Base-by-base conservation (phyloP, 2,329 filamentous ascomycete genomes). In the Lecanosticta acicola region DNA sequence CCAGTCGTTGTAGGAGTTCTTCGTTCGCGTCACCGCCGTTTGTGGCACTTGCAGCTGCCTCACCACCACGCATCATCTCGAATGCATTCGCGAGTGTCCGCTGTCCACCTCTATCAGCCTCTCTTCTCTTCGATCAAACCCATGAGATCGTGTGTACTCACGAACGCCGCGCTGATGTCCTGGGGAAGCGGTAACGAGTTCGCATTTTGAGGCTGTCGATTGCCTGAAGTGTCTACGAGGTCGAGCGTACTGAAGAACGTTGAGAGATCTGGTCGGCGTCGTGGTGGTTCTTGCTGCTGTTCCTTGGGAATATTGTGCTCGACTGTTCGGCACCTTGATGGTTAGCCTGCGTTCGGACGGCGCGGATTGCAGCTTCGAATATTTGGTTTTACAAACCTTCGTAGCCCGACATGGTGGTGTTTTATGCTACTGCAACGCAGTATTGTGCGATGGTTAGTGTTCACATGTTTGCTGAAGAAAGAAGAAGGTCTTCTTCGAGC, bases 241-340 rank as follows among this genome's bases (percentile, higher is more conserved):
- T 81, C 76, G 49, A 83, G 76, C 36, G 77, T 76, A 46, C 74
- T 73, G 68, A 82, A 82, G 71, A 84, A 83, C 57, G 79, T 80
- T 33, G 76, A 79, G 33, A 83, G 74, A 62, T 84, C 80, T 20
- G 80, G 80, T 41, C 79, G 76, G 52, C 78, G 78, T 14, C 66
- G 66, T 51, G 61, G 59, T 43, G 63, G 54, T 34, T 46, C 45
- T 20, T 55, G 39, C 20, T 64, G 46, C 17, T 68, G 58, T 32
- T 68, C 60, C 39, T 63, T 54, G 41, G 66, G 57, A 55, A 75
- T 71, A 61, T 68, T 70, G 62, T 76, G 73, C 58, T 75, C 72
- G 40, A 73, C 72, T 75, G 58, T 16, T 17, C 3, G 7, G 32
- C 16, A 37, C 35, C n/a, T 41, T 39, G 40, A 46, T 43, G 34